Conservation (phyloP, 768 basidiomycete species). For the Piloderma croceum region DNA sequence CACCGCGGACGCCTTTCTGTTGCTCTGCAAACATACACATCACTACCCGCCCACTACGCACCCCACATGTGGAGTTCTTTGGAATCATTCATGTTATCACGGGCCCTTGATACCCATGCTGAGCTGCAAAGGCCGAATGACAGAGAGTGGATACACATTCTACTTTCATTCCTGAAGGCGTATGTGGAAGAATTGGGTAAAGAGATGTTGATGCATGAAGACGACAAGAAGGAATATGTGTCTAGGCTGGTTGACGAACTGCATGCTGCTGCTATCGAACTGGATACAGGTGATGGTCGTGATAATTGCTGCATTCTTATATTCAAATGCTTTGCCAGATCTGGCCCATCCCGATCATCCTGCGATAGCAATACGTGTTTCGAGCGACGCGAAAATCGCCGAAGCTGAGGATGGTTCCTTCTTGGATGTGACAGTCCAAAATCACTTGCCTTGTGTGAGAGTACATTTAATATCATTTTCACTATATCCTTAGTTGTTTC, state of each 20-base stretch:
- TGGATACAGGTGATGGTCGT: constrained; percentile 47
- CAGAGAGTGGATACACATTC: constrained; percentile 74
- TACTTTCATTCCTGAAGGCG: constrained; percentile 70
- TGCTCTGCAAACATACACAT: constrained; percentile 67
- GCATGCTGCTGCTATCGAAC: constrained; percentile 39
- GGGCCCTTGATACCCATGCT: constrained; percentile 63
- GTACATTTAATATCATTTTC: constrained; percentile 1
- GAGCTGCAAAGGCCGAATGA: constrained; percentile 54
- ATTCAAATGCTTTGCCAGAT: constrained; percentile 38
- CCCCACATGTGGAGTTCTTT: constrained; percentile 78
- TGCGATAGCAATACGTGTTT: constrained; percentile 48
- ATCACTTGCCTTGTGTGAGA: constrained; percentile 73
- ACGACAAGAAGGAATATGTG: constrained; percentile 48
- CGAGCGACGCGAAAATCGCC: constrained; percentile 41
- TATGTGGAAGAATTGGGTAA: constrained; percentile 50
- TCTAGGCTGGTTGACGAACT: constrained; percentile 45
- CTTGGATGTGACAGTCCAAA: constrained; percentile 55
- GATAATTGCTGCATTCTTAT: neutral
- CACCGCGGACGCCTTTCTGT: constrained; percentile 57
- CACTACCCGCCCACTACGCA: constrained; percentile 81
- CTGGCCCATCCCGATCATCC: constrained; percentile 66
- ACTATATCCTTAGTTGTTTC: constrained; percentile 6
- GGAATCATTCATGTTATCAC: constrained; percentile 73
- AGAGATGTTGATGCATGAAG: constrained; percentile 50
- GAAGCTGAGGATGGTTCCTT: constrained; percentile 63